Evolutionary conservation across 2,329 filamentous ascomycete species (phyloP), one percentile per base, ranked within the genome.

Genomic region (Alternaria triticimaculans): DNA sequence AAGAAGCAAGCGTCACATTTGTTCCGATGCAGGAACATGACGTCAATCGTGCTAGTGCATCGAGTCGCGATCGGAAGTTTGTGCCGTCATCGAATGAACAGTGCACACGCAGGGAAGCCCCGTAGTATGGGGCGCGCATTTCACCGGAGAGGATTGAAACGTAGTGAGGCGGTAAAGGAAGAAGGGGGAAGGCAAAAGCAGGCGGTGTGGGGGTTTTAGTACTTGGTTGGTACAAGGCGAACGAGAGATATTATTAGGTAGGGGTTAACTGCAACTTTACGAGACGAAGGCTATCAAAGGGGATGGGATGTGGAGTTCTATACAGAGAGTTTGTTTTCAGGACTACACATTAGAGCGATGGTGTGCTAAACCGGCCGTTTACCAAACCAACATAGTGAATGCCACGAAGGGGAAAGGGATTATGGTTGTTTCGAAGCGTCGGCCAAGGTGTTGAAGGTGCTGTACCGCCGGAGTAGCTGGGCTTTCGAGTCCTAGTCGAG

Each of bases 401-500:
- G 30, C 56, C 21, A 37, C 8, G 48, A 51, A 41, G 37, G 10
- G 14, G 43, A 51, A n/a, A 49, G 55, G 30, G 44, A 18, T 43
- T 45, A 57, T 43, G 6, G 14, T 21, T 58, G 48, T 49, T 58
- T 44, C 26, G 28, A 53, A 58, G 46, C 23, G 48, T 41, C 37
- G 41, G 43, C 28, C 58, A 58, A 37, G 10, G 37, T 62, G 28
- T 48, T 41, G 33, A 50, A 45, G 41, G 54, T 50, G 20, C 41
- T 28, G 20, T 30, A 14, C 15, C 18, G 15, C 43, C 25, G 6
- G 25, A 55, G 41, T 12, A 59, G 18, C 18, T 33, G 37, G 51
- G 53, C 37, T 41, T 55, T 51, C 21, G 26, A 41, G 11, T 23
- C 30, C 48, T 72, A 81, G 60, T 81, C 79, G 46, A 80, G 45